Conservation (phyloP, 768 basidiomycete genomes). For the Sporobolomyces phaffii region DNA sequence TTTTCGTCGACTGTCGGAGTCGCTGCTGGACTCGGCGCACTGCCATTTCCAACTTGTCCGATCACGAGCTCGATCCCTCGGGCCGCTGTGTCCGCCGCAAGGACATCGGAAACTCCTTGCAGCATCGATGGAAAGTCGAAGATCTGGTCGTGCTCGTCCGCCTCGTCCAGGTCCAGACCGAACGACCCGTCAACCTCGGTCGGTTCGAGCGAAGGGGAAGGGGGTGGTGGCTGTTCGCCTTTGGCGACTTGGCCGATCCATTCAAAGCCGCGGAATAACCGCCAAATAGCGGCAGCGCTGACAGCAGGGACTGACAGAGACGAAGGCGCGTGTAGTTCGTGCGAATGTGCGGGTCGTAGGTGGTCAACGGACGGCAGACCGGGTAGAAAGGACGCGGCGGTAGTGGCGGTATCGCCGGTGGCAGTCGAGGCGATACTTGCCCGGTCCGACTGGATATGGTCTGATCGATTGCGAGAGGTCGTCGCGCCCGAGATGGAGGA, state of each 20-base stretch:
- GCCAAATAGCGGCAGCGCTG: conserved; percentile 41
- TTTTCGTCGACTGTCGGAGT: conserved; percentile 16
- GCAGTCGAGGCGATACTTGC: conserved; percentile 31
- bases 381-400: conserved; percentile 9
- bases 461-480: background rate
- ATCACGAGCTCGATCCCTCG: conserved; percentile 40
- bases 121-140: conserved; percentile 40
- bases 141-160: conserved; percentile 17
- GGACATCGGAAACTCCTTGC: conserved; percentile 40
- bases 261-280: conserved; percentile 37
- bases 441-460: conserved; percentile 15
- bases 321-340: conserved; percentile 41
- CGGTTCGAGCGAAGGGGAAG: conserved; percentile 6
- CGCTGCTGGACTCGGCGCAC: conserved; percentile 28
- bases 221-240: conserved; percentile 21
- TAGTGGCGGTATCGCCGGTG: conserved; percentile 2
- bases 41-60: conserved; percentile 30
- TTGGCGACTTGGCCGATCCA: conserved; percentile 41
- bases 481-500: conserved; percentile 12
- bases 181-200: background rate
- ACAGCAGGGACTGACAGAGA: conserved; percentile 40
- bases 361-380: conserved; percentile 6
- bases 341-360: conserved; percentile 24
- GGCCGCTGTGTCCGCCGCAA: conserved; percentile 33
- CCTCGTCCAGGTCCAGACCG: background rate